phyloP scores from a whole-genome alignment of 2,329 filamentous ascomycete genomes.

The Arachnomyces sp. region DNA sequence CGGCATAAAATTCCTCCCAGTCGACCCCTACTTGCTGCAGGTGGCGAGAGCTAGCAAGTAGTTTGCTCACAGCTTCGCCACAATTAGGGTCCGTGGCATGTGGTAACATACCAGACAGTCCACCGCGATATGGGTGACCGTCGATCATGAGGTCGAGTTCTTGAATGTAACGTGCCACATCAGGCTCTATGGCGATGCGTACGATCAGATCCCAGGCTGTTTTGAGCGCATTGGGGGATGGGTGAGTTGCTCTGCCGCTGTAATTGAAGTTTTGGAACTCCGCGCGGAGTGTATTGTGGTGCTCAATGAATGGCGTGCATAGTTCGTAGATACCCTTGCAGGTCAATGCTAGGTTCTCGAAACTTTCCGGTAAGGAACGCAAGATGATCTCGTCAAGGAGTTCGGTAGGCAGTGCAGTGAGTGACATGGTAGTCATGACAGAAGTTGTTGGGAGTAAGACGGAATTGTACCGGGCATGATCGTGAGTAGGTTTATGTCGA shows the following conservation, averaged over 20 bases:
- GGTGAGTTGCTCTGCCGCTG: no score
- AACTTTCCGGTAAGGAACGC: constrained; percentile 15
- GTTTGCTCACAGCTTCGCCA: constrained; percentile 12
- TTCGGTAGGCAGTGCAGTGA: constrained; percentile 15
- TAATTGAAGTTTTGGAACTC: constrained; percentile 17
- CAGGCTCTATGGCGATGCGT: constrained; percentile 17
- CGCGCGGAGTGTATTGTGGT: constrained; percentile 17
- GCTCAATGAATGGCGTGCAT: constrained; percentile 16
- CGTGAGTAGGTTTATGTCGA: no score
- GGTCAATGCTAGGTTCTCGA: constrained; percentile 18
- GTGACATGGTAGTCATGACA: constrained; percentile 13
- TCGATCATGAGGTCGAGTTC: constrained; percentile 14
- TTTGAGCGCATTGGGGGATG: no score
- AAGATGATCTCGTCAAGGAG: constrained; percentile 14
- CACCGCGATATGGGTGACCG: no score
- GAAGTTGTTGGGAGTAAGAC: no score
- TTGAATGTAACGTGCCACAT: constrained; percentile 17
- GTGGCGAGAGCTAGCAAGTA: constrained; percentile 15
- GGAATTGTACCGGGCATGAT: no score
- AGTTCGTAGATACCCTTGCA: constrained; percentile 15
- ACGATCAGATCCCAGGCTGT: constrained; percentile 17
- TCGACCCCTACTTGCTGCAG: constrained; percentile 17
- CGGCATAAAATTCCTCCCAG: constrained; percentile 18
- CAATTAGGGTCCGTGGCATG: constrained; percentile 10
- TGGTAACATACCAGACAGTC: no score